Evolutionary conservation across 768 basidiomycete genomes (phyloP).

Genomic region (Wakefieldia striispora): DNA sequence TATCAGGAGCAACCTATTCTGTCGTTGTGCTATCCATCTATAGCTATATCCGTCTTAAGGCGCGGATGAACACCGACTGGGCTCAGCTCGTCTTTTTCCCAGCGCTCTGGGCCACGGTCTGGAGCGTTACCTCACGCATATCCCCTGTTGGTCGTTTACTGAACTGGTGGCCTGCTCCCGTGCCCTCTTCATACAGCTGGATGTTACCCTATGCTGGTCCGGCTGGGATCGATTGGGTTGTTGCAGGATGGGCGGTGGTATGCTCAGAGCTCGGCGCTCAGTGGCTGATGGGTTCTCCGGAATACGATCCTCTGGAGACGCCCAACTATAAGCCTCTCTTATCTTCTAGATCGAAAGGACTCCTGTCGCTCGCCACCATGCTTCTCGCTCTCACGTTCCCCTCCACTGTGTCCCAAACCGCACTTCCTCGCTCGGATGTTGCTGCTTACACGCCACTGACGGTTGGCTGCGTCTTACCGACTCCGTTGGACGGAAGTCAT

Average conservation of each 20-base stretch:
- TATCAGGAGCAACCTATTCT: constrained; percentile 45
- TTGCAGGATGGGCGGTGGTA: constrained; percentile 74
- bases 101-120: constrained; percentile 62
- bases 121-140: constrained; percentile 50
- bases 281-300: constrained; percentile 53
- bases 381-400: constrained; percentile 54
- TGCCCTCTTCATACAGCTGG: constrained; percentile 61
- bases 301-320: constrained; percentile 13
- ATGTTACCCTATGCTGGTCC: constrained; percentile 56
- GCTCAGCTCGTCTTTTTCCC: constrained; percentile 60
- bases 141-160: constrained; percentile 72
- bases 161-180: constrained; percentile 60
- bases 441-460: constrained; percentile 49
- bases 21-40: constrained; percentile 41
- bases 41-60: constrained; percentile 37
- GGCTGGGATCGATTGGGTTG: constrained; percentile 66
- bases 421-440: constrained; percentile 39
- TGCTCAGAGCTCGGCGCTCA: constrained; percentile 49
- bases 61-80: constrained; percentile 33
- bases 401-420: constrained; percentile 43
- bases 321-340: constrained; percentile 4
- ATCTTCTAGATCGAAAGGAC: constrained; percentile 24
- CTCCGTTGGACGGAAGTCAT: constrained; percentile 39
- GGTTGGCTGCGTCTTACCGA: constrained; percentile 69
- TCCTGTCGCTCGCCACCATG: constrained; percentile 37